These are phyloP conservation scores for Agapanthus africanus DNA, from an alignment of 106 monocot species.

Conservation along the genomic window DNA sequence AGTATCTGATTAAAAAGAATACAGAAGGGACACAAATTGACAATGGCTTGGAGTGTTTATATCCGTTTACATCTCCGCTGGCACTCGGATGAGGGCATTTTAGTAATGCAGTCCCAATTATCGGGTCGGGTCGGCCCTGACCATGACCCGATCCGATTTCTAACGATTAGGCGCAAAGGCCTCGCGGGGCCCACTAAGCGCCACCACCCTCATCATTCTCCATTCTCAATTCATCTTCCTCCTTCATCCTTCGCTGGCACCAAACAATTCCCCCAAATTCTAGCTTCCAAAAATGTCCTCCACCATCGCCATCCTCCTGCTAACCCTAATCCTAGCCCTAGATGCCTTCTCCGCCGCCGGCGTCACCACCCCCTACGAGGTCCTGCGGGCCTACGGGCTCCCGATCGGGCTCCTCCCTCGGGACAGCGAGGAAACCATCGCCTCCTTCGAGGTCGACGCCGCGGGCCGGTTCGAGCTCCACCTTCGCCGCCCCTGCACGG, in stretches of 20 bases:
- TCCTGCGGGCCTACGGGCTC: slow-evolving; percentile 29
- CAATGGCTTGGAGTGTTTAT: no score
- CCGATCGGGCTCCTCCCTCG: slow-evolving; percentile 43
- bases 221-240: not conserved
- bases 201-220: no score
- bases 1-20: no score
- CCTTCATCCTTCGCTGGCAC: not conserved
- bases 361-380: slow-evolving; percentile 26
- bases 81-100: no score
- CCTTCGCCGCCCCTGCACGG: slow-evolving; percentile 39
- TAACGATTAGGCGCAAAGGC: no score
- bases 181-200: no score
- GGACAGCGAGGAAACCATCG: slow-evolving; percentile 18
- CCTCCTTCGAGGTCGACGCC: slow-evolving; percentile 13
- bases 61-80: no score
- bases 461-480: slow-evolving; percentile 32
- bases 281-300: not conserved
- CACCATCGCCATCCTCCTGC: not conserved
- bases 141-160: no score
- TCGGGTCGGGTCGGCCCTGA: no score
- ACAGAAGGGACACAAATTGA: no score
- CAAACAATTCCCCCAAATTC: not conserved
- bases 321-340: not conserved
- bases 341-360: not conserved
- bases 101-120: no score